Percentiles rank a stretch among this genome's conserved stretches.
Evolutionary conservation across 2,329 filamentous ascomycete genomes (phyloP).

Genomic region (Venturia nashicola): DNA sequence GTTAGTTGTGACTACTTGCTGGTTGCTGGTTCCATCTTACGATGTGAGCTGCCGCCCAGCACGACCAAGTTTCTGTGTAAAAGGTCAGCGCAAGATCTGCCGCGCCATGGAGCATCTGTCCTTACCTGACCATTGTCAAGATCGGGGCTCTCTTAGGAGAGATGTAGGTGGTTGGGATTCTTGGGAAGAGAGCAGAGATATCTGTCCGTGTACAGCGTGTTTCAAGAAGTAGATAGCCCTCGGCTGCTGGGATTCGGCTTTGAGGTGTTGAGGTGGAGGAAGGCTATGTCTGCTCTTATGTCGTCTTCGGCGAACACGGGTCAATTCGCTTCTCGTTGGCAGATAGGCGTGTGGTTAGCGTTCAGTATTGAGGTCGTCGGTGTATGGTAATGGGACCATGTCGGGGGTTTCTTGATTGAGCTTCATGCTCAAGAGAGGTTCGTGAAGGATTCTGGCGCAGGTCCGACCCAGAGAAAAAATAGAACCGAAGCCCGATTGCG

Average conservation of each 20-base stretch:
- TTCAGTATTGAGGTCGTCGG: not conserved
- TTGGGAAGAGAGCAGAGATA: not conserved
- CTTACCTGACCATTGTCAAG: not conserved
- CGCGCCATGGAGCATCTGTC: not conserved
- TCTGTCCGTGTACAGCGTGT: not conserved
- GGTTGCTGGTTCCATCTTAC: not conserved
- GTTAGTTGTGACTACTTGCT: not conserved
- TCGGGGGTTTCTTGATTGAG: not conserved
- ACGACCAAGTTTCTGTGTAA: slow-evolving; percentile 64
- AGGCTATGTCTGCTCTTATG: not conserved
- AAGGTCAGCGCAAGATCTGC: not conserved
- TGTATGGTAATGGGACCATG: not conserved
- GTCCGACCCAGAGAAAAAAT: not conserved
- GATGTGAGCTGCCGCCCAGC: slow-evolving; percentile 87
- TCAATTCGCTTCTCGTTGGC: not conserved
- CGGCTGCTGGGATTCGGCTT: not conserved
- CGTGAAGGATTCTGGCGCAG: not conserved
- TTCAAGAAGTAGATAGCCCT: not conserved
- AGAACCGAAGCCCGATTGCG: not conserved
- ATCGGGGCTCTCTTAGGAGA: not conserved
- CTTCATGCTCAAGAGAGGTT: not conserved
- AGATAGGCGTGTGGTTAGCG: not conserved
- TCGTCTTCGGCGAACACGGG: not conserved
- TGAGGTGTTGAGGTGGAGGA: not conserved
- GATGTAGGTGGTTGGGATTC: not conserved